Percentiles rank a stretch among this genome's conserved stretches.
Evolutionary conservation across 2,329 filamentous ascomycete species (phyloP).

Genomic region (Neofusicoccum sp.): DNA sequence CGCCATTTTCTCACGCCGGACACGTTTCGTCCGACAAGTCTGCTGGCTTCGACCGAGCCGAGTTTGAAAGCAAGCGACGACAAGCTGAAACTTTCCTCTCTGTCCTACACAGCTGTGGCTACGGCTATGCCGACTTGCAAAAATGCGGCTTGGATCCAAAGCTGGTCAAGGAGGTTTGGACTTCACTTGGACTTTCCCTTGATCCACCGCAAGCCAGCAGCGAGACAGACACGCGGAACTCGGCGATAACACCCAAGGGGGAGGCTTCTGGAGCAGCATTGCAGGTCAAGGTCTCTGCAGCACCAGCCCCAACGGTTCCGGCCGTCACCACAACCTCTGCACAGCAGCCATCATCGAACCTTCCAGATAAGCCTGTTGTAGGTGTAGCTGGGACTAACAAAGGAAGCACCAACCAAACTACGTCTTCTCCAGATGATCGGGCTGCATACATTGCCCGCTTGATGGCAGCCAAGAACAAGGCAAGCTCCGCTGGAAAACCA

Average conservation of each 20-base stretch:
- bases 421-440: constrained; percentile 54
- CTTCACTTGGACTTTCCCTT: constrained; percentile 6
- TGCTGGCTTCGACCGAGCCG: neutral
- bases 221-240: neutral
- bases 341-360: neutral
- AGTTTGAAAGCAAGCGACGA: neutral
- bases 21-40: neutral
- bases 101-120: constrained; percentile 63
- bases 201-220: neutral
- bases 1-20: neutral
- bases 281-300: constrained; percentile 28
- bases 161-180: constrained; percentile 23
- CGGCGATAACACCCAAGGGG: neutral
- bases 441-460: constrained; percentile 76
- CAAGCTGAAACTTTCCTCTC: constrained; percentile 41
- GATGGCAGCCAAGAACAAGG: constrained; percentile 68
- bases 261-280: neutral
- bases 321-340: neutral
- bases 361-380: constrained; percentile 2
- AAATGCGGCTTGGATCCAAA: constrained; percentile 67
- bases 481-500: constrained; percentile 22
- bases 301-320: constrained; percentile 21
- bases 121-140: constrained; percentile 61
- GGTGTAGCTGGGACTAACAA: constrained; percentile 6
- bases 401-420: neutral